These are phyloP conservation scores for Flaveria sonorensis DNA, from an alignment of 129 eudicot genomes.

Conservation along the genomic window DNA sequence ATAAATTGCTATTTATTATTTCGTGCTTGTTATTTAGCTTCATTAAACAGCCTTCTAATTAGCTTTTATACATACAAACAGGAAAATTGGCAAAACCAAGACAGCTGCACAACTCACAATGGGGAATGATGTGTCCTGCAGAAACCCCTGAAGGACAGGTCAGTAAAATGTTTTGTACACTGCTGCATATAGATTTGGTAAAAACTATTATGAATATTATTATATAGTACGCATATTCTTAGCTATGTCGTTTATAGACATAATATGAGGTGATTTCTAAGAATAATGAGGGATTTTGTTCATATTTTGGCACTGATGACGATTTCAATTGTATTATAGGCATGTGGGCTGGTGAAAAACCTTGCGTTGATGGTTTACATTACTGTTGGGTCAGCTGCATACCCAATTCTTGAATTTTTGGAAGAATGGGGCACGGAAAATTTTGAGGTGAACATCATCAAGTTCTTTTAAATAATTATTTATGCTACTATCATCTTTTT, in stretches of 20 bases:
- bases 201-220: not conserved
- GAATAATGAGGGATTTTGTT: not conserved
- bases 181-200: not conserved
- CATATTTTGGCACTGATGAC: not conserved
- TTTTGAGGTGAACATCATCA: constrained; percentile 64
- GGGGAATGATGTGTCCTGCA: constrained; percentile 88
- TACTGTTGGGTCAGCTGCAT: constrained; percentile 98
- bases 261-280: not conserved
- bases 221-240: not conserved
- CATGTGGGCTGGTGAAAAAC: constrained; percentile 96
- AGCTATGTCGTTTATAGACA: not conserved
- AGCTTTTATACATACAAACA: not conserved
- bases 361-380: constrained; percentile 97
- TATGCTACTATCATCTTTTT: not conserved
- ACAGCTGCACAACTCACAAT: constrained; percentile 75
- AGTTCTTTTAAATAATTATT: not conserved
- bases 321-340: constrained; percentile 39
- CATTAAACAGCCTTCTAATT: not conserved
- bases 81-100: constrained; percentile 67
- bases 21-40: not conserved
- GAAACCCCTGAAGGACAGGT: constrained; percentile 91
- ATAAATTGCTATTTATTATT: not conserved
- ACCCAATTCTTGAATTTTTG: constrained; percentile 90
- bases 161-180: not conserved
- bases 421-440: constrained; percentile 99